Evolutionary conservation across 345 rosid genomes (phyloP), one percentile per base, ranked within the genome.

Genomic region (Moricandia moricandioides): DNA sequence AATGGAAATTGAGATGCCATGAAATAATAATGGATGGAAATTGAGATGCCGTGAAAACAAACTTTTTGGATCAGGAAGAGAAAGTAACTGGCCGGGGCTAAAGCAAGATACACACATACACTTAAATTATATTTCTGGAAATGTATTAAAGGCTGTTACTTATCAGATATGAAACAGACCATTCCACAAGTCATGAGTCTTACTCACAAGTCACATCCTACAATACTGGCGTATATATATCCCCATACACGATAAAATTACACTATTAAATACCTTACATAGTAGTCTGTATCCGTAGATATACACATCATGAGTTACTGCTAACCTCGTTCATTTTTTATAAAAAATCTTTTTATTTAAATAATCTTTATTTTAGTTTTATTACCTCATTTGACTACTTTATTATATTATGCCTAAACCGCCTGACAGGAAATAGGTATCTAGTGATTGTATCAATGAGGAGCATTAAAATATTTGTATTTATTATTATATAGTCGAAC

Each of bases 221-320:
- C n/a, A 12, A 47, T 54, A 54, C 24, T 2, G 49, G 13, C 34
- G 31, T 68, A 17, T 55, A 5, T 31, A 11, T 31, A 11, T 67
- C 47, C 47, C 61, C 62, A 31, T 68, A 68, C 72, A 40, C 61
- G 16, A 67, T 51, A 29, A 40, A 64, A 57, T 14, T 65, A 29
- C 29, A 65, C 24, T 65, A 65, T 40, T 29, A 29, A 73, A 16
- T 65, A 30, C 58, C 35, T 56, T 33, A 54, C 58, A 9, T 29
- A 35, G 61, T 37, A 37, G 62, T 56, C 61, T 56, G 33, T 56
- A 7, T 11, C 61, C 29, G 33, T 56, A 56, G 33, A 56, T 24
- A 56, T 43, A 55, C 62, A 34, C 35, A 40, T 57, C 56, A 0
- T 58, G 40, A 70, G 40, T 70, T 33, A 58, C 17, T 58, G 2